Conservation (phyloP, 305 asterid genomes). For the Ajuga reptans region DNA sequence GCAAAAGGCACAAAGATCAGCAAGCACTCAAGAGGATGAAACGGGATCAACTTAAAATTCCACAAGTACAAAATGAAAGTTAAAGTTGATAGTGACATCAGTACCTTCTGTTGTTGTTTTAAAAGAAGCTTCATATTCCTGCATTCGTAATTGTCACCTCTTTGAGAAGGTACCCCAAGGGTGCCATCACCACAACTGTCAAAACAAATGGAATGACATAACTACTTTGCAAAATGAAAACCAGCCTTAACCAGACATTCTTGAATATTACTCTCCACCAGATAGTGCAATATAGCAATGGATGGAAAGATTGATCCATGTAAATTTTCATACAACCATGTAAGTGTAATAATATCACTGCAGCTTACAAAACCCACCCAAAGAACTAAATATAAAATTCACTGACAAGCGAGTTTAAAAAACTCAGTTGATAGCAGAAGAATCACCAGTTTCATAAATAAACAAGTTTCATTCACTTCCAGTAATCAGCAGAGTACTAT, state of each 20-base stretch:
- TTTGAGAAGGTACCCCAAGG: slow-evolving; percentile 68
- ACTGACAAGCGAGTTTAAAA: not conserved
- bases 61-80: not conserved
- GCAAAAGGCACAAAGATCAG: not conserved
- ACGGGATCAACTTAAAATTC: not conserved
- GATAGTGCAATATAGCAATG: not conserved
- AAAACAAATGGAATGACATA: slow-evolving; percentile 27
- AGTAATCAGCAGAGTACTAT: not conserved
- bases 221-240: slow-evolving; percentile 15
- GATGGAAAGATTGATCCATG: not conserved
- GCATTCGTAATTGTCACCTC: slow-evolving; percentile 90
- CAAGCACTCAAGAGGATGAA: slow-evolving; percentile 3
- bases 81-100: slow-evolving; percentile 7
- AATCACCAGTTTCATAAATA: not conserved
- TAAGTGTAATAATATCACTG: not conserved
- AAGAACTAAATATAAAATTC: no score
- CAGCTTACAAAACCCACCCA: not conserved
- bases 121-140: slow-evolving; percentile 92
- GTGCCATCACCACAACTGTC: slow-evolving; percentile 90
- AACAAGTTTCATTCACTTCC: not conserved
- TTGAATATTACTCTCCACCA: slow-evolving; percentile 16
- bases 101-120: slow-evolving; percentile 91
- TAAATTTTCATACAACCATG: not conserved
- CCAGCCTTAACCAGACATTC: slow-evolving; percentile 4
- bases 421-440: not conserved